A percentile compares a stretch with the other conserved stretches of the same genome.
phyloP scores from a whole-genome alignment of 2,329 filamentous ascomycete genomes.

The Venturia nashicola region DNA sequence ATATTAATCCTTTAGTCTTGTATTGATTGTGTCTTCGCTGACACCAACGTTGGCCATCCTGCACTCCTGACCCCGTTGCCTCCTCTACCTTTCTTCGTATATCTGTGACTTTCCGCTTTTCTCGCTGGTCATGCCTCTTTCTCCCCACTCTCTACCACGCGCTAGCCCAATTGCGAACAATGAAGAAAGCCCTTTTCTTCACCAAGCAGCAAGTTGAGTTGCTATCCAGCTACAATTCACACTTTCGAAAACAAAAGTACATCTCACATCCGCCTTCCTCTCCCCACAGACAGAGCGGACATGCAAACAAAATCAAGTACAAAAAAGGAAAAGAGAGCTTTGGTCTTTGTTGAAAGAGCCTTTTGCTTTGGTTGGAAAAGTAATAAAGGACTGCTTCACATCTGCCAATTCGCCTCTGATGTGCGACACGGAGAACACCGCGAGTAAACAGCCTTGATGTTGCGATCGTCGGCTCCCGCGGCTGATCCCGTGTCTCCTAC shows the following conservation, averaged over 20 bases:
- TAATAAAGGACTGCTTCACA: constrained; percentile 9
- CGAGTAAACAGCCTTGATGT: constrained; percentile 8
- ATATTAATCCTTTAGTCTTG: too few relatives aligned
- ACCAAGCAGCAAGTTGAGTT: constrained; percentile 8
- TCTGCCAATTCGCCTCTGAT: not conserved
- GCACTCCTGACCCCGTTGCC: too few relatives aligned
- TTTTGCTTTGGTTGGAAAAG: constrained; percentile 10
- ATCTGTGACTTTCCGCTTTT: too few relatives aligned
- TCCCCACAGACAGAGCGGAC: not conserved
- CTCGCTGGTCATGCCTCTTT: not conserved
- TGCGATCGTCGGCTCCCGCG: constrained; percentile 6
- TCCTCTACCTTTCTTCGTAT: too few relatives aligned
- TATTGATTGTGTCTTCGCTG: too few relatives aligned
- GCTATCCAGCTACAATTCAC: not conserved
- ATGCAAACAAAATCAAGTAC: not conserved
- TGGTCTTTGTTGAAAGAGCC: constrained; percentile 10
- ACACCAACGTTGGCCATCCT: too few relatives aligned
- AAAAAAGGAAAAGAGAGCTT: constrained; percentile 1
- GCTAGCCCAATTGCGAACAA: not conserved
- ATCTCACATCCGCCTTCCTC: not conserved
- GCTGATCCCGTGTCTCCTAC: constrained; percentile 5
- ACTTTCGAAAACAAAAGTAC: not conserved
- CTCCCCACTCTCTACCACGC: not conserved
- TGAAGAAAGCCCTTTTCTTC: not conserved
- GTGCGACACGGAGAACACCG: constrained; percentile 5